Conservation (phyloP, 2,329 filamentous ascomycete genomes). For the Exophiala oligosperma region DNA sequence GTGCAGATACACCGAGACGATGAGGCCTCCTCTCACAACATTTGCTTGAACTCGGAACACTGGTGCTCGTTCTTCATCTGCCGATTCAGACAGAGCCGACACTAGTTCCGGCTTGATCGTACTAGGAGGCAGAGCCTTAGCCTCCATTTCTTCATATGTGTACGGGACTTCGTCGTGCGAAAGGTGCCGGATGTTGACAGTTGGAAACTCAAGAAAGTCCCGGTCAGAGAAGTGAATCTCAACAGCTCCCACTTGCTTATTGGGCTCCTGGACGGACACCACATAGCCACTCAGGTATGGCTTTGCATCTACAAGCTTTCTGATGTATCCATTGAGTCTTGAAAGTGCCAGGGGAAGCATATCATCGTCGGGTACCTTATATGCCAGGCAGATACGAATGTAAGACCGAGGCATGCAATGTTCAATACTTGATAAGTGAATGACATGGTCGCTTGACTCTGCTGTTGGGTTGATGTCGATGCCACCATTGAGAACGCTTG, state of each 20-base stretch:
- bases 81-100: slow-evolving; percentile 24
- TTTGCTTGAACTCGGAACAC: slow-evolving; percentile 29
- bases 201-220: slow-evolving; percentile 25
- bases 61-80: slow-evolving; percentile 23
- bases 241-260: slow-evolving; percentile 17
- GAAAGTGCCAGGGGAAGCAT: slow-evolving; percentile 8
- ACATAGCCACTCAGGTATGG: slow-evolving; percentile 29
- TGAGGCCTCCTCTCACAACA: slow-evolving; percentile 27
- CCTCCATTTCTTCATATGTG: slow-evolving; percentile 27
- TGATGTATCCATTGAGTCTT: slow-evolving; percentile 21
- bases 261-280: slow-evolving; percentile 15
- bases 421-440: slow-evolving; percentile 27
- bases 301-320: slow-evolving; percentile 26
- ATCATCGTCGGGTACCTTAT: slow-evolving; percentile 15
- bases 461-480: background rate
- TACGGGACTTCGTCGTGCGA: slow-evolving; percentile 20
- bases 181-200: slow-evolving; percentile 22
- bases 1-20: slow-evolving; percentile 29
- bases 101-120: slow-evolving; percentile 27
- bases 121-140: slow-evolving; percentile 23
- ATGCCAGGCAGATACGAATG: slow-evolving; percentile 29
- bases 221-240: slow-evolving; percentile 28
- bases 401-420: slow-evolving; percentile 31
- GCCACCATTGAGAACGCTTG: background rate
- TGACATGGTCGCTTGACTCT: slow-evolving; percentile 3